A percentile compares a stretch with the other conserved stretches of the same genome.
Evolutionary conservation across 1,284 basidiomycete species (phyloP).

Genomic region (Marasmius oreades): DNA sequence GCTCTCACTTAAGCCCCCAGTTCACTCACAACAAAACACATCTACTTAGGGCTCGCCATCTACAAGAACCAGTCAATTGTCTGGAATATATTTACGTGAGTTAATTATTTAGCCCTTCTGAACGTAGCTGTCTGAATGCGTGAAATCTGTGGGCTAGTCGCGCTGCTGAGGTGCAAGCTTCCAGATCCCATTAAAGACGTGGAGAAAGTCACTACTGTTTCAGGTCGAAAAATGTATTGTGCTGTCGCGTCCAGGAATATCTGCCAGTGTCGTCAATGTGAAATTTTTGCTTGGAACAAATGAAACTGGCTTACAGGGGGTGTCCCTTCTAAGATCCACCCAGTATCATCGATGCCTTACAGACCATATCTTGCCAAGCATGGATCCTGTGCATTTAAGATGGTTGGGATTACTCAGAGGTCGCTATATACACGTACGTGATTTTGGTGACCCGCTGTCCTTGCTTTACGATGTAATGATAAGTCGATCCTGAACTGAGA

Average conservation of each 20-base stretch:
- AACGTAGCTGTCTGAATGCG: not conserved
- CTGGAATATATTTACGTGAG: constrained; percentile 51
- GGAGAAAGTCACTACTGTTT: constrained; percentile 13
- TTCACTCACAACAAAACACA: constrained; percentile 2
- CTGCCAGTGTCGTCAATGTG: too few species aligned
- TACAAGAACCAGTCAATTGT: constrained; percentile 51
- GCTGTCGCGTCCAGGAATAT: not conserved
- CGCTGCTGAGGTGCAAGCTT: constrained; percentile 5
- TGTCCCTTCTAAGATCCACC: too few species aligned
- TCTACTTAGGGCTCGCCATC: constrained; percentile 33
- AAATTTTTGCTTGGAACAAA: too few species aligned
- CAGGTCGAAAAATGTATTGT: not conserved
- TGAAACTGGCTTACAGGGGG: too few species aligned
- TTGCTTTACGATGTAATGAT: constrained; percentile 52
- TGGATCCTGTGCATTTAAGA: constrained; percentile 29
- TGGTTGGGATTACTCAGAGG: not conserved
- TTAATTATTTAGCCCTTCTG: not conserved
- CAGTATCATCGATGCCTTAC: constrained; percentile 33
- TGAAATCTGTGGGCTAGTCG: not conserved
- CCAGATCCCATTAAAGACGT: not conserved
- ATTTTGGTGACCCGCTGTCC: constrained; percentile 33
- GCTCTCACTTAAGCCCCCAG: not conserved
- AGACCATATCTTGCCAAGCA: constrained; percentile 39
- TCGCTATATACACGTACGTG: constrained; percentile 23
- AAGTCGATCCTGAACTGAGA: constrained; percentile 49